Base-by-base conservation (phyloP, 106 monocot genomes). In the Gastrodia elata region DNA sequence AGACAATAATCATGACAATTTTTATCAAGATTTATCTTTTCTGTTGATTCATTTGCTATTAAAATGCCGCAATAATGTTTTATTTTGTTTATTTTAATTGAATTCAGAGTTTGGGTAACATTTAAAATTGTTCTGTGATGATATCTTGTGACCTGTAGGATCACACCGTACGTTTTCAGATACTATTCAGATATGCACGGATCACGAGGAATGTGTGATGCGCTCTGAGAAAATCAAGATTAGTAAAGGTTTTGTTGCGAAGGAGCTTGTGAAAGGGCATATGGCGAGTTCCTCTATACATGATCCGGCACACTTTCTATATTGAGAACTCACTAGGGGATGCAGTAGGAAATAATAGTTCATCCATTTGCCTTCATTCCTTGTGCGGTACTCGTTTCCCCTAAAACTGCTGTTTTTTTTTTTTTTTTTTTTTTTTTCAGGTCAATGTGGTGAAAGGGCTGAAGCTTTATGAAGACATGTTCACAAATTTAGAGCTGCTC, bases 381-480 rank as follows among this genome's bases (percentile, higher is more conserved):
- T 48, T 57, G 61, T 27, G 46, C n/a, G 39, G 15, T 61, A 16
- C 7, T 37, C 5, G 25, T 69, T 46, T 15, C 70, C 15, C 24
- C 70, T 44, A 42, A 36, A 42, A 36, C 26, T 48, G 7, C 68
- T 16, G 49, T 32, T 32, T 52, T 64, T 44, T 18, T 27, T 8
- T 40, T 32, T 52, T 64, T 44, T 18, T 27, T 8, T 40, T 74
- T 8, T 26, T 22, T 74, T 35, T 32, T 57, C 80, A 96, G 96
- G 90, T 96, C 49, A 96, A 96, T 70, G 88, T 96, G 32, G 96
- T 96, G 8, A 96, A 96, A 82, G 96, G 96, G 35, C 64, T 96
- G 71, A 96, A 96, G 77, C 81, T 92, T 27, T 96, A 84, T 57
- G 96, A 96, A 74, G 86, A 92, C 75, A 81, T 96, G 4, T 96